Evolutionary conservation across 2,329 filamentous ascomycete genomes (phyloP).

Genomic region (Elsinoe fawcettii): DNA sequence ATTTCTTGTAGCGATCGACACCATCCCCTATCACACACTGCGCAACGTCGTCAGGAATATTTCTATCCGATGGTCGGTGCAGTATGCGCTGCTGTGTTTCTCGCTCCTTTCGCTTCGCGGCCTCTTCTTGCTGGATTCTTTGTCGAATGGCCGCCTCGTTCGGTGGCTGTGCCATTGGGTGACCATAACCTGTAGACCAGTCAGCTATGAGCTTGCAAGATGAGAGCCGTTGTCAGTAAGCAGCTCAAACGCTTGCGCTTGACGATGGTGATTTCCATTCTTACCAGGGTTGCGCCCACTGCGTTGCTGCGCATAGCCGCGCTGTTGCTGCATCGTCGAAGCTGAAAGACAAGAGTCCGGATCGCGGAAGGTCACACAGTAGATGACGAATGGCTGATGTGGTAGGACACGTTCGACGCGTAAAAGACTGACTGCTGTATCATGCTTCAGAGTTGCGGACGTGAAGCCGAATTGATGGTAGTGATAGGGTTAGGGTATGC

Average conservation of each 20-base stretch:
- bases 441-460: background rate
- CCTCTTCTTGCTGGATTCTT: conserved; percentile 39
- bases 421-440: background rate
- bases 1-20: conserved; percentile 69
- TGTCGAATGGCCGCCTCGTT: conserved; percentile 42
- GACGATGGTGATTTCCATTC: background rate
- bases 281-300: conserved; percentile 1
- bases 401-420: background rate
- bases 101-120: conserved; percentile 41
- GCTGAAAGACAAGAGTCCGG: no score
- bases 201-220: background rate
- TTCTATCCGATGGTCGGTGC: conserved; percentile 89
- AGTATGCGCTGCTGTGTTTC: conserved; percentile 72
- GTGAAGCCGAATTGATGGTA: background rate
- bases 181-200: background rate
- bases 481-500: background rate
- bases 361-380: background rate
- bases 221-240: background rate
- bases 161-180: conserved; percentile 38
- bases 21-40: conserved; percentile 77
- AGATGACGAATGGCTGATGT: no score
- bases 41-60: conserved; percentile 73
- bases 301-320: conserved; percentile 12
- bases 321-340: background rate
- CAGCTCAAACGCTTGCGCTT: background rate